Evolutionary conservation across 1,284 basidiomycete genomes (phyloP).

Genomic region (Malassezia equina): DNA sequence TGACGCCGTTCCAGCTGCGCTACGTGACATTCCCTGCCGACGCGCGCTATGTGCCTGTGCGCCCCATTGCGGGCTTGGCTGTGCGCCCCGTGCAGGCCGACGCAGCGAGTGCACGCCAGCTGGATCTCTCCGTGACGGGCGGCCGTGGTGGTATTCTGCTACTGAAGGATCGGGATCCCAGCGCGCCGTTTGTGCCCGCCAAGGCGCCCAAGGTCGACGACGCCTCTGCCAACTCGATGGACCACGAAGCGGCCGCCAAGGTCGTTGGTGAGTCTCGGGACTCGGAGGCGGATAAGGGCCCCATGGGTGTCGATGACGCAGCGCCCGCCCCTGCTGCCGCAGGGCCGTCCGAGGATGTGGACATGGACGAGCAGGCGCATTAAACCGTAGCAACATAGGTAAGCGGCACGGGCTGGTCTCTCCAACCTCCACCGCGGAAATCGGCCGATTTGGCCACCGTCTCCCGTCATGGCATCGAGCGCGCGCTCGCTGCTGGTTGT

Average conservation of each 20-base stretch:
- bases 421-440: not conserved
- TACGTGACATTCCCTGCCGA: slow-evolving; percentile 72
- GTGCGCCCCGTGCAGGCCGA: not conserved
- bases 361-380: slow-evolving; percentile 19
- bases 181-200: slow-evolving; percentile 26
- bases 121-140: slow-evolving; percentile 31
- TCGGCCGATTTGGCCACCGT: not conserved
- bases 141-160: slow-evolving; percentile 42
- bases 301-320: slow-evolving; percentile 7
- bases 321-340: slow-evolving; percentile 20
- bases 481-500: slow-evolving; percentile 54
- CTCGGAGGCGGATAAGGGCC: not conserved
- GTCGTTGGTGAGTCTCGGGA: slow-evolving; percentile 4
- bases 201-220: not conserved
- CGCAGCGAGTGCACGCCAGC: slow-evolving; percentile 23
- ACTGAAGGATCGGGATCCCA: slow-evolving; percentile 32
- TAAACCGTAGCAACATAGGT: slow-evolving; percentile 13
- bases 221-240: not conserved
- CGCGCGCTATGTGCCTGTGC: slow-evolving; percentile 77
- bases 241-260: not conserved
- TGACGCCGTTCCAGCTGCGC: slow-evolving; percentile 76
- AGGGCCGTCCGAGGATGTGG: slow-evolving; percentile 25
- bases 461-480: not conserved
- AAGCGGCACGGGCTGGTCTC: slow-evolving; percentile 18
- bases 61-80: slow-evolving; percentile 47